Base-by-base conservation (phyloP, 352 stramenopile genomes). In the Heterotrichella gracilis region DNA sequence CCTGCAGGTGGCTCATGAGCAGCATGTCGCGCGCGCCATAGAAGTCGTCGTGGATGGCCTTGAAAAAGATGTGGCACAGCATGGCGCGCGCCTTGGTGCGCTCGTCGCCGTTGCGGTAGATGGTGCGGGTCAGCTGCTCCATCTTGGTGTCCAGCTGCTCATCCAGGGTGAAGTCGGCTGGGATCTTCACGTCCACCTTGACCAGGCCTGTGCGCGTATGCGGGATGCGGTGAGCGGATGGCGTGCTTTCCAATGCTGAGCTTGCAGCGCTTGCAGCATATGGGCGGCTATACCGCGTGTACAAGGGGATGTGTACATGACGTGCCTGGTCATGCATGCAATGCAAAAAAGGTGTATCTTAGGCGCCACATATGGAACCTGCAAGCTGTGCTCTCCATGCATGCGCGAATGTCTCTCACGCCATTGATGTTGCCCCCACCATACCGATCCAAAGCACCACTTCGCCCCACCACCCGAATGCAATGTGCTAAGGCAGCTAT, bases 1-100 rank as follows among this genome's bases (percentile, higher is more conserved):
- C 89, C 77, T 97, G 89, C 70, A 98, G 85, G 77, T 96, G 87
- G 24, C 82, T 93, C 89, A 98, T 97, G 39, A 98, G 79, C 40
- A 97, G 80, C 78, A 97, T 76, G 77, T 98, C 91, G 42, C 91
- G 84, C n/a, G 90, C 91, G 70, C 92, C 87, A 71, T 95, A 79
- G 81, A 97, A 98, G n/a, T 88, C 82, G 81, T 96, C 90, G 78
- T 97, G 90, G 53, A 96, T 77, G 20, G 90, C 88, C 76, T 95
- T 85, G 79, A 97, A 86, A 75, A 92, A 95, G 70, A 98, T 93
- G 74, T 94, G 87, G 79, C 88, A 97, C 9, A 98, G 85, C 80
- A 95, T 94, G n/a, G 92, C 90, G 41, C 71, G 72, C 3, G 22
- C 22, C 22, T 67, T 25, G 3, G 20, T 19, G 69, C 71, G 71